Evolutionary conservation across 2,329 filamentous ascomycete species (phyloP).

Genomic region (Aureobasidium mangrovei): DNA sequence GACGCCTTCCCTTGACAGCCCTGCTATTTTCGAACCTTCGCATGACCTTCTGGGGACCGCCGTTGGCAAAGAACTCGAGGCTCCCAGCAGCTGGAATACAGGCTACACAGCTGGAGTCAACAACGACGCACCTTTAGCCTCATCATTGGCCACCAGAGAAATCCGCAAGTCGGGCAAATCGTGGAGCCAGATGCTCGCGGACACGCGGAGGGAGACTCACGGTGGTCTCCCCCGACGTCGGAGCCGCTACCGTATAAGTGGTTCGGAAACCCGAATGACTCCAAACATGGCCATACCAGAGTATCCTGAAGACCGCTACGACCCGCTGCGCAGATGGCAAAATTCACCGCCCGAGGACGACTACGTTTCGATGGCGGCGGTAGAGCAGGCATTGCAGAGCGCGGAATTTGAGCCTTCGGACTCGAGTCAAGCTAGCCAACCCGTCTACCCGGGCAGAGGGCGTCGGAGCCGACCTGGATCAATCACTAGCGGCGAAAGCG

Average conservation of each 20-base stretch:
- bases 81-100: neutral
- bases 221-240: conserved; percentile 4
- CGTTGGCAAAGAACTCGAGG: neutral
- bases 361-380: conserved; percentile 55
- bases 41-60: conserved; percentile 1
- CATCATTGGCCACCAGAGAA: neutral
- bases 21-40: neutral
- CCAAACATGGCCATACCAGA: conserved; percentile 3
- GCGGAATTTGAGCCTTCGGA: neutral
- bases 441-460: neutral
- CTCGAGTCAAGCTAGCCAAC: neutral
- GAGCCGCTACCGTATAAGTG: conserved; percentile 3
- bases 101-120: neutral
- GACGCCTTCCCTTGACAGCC: neutral
- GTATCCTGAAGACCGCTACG: neutral
- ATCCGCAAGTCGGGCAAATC: conserved; percentile 1
- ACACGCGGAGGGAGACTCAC: neutral
- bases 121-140: neutral
- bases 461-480: conserved; percentile 5
- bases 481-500: neutral
- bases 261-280: neutral
- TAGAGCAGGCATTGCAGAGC: conserved; percentile 47
- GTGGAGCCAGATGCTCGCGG: conserved; percentile 5
- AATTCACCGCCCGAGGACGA: conserved; percentile 61
- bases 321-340: conserved; percentile 53